Base-by-base conservation (phyloP, 202 grass and related monocot species). In the Zizania palustris region DNA sequence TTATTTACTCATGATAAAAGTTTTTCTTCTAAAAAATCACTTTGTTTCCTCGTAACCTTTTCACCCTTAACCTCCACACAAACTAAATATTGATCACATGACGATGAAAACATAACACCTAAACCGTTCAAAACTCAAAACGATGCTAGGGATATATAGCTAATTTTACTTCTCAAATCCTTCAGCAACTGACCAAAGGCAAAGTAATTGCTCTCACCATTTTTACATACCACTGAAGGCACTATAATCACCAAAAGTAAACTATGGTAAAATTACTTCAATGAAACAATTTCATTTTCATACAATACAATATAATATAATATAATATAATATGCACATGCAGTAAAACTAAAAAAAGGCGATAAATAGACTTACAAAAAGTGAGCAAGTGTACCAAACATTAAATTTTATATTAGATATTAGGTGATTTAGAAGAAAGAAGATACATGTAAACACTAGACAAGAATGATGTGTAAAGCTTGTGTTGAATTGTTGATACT, bases 1-100 rank as follows among this genome's bases (percentile, higher is more conserved):
- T 77, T 67, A 36, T 63, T 65, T 79, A 40, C 60, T 69, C 39
- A 69, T 71, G 83, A 38, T 42, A 62, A 44, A 60, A 72, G 45
- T 19, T 68, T 28, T 28, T 28, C 28, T 60, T 19, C 38, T 55
- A 74, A 12, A 60, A 83, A 60, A 11, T 44, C 11, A 56, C 56
- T 84, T 72, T 3, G 53, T 37, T 22, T 83, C n/a, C 10, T 22
- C 16, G 7, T 28, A 18, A 57, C 19, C 16, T 58, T 53, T 72
- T 5, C 16, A 49, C n/a, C 59, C 40, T 49, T 9, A 11, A 57
- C 49, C 5, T 50, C 11, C 35, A 87, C 19, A 65, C 33, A 69
- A 77, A 40, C 34, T 11, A 60, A 45, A 71, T 65, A 21, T 65
- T 48, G 6, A 50, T 53, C 28, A 9, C 14, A 71, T 50, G 10